Evolutionary conservation across 2,329 filamentous ascomycete genomes (phyloP).

Genomic region (Drechslera avenae): DNA sequence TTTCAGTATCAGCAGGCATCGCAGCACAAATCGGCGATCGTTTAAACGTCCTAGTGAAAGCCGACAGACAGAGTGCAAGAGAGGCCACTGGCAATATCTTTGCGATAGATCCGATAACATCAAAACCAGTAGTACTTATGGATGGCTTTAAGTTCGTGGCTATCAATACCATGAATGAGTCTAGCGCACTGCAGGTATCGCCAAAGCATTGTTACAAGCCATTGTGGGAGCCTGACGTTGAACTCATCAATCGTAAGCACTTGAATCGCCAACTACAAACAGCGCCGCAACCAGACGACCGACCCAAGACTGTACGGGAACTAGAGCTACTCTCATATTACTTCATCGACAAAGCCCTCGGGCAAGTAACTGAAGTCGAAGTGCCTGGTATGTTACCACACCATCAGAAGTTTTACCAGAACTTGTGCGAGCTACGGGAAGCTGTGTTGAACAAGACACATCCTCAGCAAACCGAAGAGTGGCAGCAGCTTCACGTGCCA

Average conservation of each 20-base stretch:
- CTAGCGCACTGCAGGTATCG: neutral
- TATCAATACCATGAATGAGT: conserved; percentile 2
- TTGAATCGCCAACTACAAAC: conserved; percentile 14
- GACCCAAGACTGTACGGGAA: conserved; percentile 13
- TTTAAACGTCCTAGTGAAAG: conserved; percentile 11
- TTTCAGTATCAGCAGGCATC: conserved; percentile 14
- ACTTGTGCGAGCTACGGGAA: conserved; percentile 11
- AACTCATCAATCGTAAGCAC: conserved; percentile 11
- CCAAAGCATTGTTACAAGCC: conserved; percentile 16
- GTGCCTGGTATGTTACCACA: conserved; percentile 15
- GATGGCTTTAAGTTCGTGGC: conserved; percentile 22
- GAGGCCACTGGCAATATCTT: conserved; percentile 14
- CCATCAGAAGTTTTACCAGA: conserved; percentile 15
- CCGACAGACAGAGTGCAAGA: conserved; percentile 1
- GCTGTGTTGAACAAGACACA: conserved; percentile 8
- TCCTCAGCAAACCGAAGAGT: conserved; percentile 20
- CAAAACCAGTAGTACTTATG: conserved; percentile 13
- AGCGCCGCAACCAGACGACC: conserved; percentile 10
- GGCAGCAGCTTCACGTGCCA: conserved; percentile 10
- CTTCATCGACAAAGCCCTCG: conserved; percentile 15
- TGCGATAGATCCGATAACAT: conserved; percentile 13
- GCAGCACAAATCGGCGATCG: conserved; percentile 12
- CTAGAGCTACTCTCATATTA: conserved; percentile 19
- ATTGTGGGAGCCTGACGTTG: conserved; percentile 19
- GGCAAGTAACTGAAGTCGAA: conserved; percentile 6